Evolutionary conservation across 495 filamentous ascomycete species (phyloP), one percentile per base, ranked within the genome.

Genomic region (Xylaria palmicola): DNA sequence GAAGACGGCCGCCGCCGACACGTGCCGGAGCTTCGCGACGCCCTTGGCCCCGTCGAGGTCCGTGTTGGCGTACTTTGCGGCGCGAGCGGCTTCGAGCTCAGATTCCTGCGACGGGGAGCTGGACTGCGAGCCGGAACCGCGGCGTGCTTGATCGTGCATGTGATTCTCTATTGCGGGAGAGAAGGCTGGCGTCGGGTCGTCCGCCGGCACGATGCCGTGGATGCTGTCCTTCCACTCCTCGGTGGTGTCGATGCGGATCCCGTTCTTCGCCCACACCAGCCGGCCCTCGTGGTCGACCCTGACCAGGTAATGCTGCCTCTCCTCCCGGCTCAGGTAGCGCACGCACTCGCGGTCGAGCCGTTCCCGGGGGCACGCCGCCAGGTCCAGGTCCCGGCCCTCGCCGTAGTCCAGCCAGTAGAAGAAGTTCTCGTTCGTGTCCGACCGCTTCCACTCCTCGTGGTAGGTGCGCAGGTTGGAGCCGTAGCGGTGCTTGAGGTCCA

Each of bases 341-440:
- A 93, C 86, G 61, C 85, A 82, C 62, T 92, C 87, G 26, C 79
- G 77, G 49, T 92, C 88, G 4, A 93, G 74, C 24, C 78, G 75
- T 53, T 88, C 85, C 8, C 90, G 83, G 1, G 88, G 79, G 60
- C 87, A 88, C 9, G 79, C 73, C 5, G 79, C 73, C 10, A 90
- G 66, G 39, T 87, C 81, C 27, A 90, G 65, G 26, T 77, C 65
- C 34, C 73, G 81, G 6, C 90, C 90, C 39, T 86, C 88, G 3
- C 93, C 93, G 50, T 90, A 76, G 70, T 97, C 93, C n/a, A 97
- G 80, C 92, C 93, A 97, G 73, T 91, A 92, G 72, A 96, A 97
- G 79, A 95, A 97, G 68, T 93, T 96, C 71, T 97, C 86, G 7
- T 83, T 83, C 0, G 90, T 93, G 10, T 88, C 79, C 2, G 83